phyloP scores from a whole-genome alignment of 2,329 filamentous ascomycete genomes.

The Botrytis deweyae region DNA sequence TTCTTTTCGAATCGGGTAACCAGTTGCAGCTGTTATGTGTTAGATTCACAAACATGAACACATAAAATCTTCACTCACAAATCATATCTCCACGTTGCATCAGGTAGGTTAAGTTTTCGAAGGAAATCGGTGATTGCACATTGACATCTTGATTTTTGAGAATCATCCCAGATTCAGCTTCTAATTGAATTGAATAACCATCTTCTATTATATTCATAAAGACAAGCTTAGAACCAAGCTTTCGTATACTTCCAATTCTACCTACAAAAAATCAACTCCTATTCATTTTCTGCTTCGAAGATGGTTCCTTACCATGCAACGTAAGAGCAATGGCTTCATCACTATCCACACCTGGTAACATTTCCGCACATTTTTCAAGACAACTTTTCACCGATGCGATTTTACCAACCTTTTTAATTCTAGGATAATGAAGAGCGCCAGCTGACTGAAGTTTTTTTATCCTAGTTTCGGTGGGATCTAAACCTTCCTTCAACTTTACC shows the following conservation, averaged over 20 bases:
- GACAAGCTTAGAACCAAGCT: conserved; percentile 67
- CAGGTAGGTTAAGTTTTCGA: conserved; percentile 62
- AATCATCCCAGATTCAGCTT: conserved; percentile 55
- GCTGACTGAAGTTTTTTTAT: conserved; percentile 6
- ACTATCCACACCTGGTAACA: neutral
- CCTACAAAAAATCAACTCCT: conserved; percentile 44
- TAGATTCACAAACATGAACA: conserved; percentile 5
- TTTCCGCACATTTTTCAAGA: neutral
- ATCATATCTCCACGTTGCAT: conserved; percentile 81
- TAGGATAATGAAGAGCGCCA: conserved; percentile 10
- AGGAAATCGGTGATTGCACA: conserved; percentile 39
- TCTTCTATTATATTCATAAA: conserved; percentile 81
- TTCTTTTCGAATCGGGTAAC: conserved; percentile 65
- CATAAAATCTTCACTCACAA: conserved; percentile 53
- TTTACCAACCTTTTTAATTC: conserved; percentile 15
- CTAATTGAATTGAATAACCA: conserved; percentile 69
- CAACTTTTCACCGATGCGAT: conserved; percentile 5
- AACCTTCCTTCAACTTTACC: neutral
- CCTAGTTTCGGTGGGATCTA: neutral
- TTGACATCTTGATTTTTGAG: conserved; percentile 46
- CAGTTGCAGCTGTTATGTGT: conserved; percentile 55
- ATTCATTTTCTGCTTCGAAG: neutral
- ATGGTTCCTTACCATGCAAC: conserved; percentile 29
- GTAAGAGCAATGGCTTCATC: conserved; percentile 9
- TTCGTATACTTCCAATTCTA: conserved; percentile 69